Percentiles rank a stretch among this genome's conserved stretches.
phyloP scores from a whole-genome alignment of 2,329 filamentous ascomycete species.

The Parastagonospora avenae region DNA sequence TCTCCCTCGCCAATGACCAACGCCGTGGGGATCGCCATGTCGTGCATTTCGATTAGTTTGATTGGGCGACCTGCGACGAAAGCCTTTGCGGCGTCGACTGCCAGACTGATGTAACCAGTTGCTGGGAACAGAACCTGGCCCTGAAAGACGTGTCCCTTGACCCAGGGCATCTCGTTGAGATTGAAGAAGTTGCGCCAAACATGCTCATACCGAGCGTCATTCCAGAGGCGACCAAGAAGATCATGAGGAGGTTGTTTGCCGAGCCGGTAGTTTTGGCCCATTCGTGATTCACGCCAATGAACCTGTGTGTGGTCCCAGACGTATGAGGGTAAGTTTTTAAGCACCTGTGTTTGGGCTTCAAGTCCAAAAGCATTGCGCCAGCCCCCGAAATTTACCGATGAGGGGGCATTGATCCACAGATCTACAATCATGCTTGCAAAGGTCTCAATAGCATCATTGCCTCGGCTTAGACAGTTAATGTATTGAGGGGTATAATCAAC shows the following conservation, averaged over 20 bases:
- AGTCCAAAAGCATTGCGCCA: too few species aligned
- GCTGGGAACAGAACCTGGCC: conserved; percentile 51
- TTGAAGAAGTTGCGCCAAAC: conserved; percentile 19
- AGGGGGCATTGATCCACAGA: too few species aligned
- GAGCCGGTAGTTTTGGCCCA: conserved; percentile 4
- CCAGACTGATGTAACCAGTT: conserved; percentile 52
- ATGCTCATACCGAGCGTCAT: neutral
- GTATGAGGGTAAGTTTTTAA: neutral
- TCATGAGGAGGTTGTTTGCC: conserved; percentile 7
- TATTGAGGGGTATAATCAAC: conserved; percentile 5
- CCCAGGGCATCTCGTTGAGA: conserved; percentile 17
- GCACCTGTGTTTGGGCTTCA: too few species aligned
- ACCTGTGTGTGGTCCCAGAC: conserved; percentile 29
- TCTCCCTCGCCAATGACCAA: too few species aligned
- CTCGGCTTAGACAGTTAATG: conserved; percentile 4
- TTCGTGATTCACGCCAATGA: conserved; percentile 27
- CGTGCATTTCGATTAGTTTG: too few species aligned
- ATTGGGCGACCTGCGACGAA: too few species aligned
- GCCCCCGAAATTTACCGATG: too few species aligned
- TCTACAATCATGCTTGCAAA: conserved; percentile 15
- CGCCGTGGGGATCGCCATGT: too few species aligned
- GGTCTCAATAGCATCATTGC: conserved; percentile 21
- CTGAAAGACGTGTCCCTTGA: conserved; percentile 22
- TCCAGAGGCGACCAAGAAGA: conserved; percentile 9
- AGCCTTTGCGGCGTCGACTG: conserved; percentile 22